Evolutionary conservation across 1,284 basidiomycete genomes (phyloP).

Genomic region (Cryptococcus wingfieldii): DNA sequence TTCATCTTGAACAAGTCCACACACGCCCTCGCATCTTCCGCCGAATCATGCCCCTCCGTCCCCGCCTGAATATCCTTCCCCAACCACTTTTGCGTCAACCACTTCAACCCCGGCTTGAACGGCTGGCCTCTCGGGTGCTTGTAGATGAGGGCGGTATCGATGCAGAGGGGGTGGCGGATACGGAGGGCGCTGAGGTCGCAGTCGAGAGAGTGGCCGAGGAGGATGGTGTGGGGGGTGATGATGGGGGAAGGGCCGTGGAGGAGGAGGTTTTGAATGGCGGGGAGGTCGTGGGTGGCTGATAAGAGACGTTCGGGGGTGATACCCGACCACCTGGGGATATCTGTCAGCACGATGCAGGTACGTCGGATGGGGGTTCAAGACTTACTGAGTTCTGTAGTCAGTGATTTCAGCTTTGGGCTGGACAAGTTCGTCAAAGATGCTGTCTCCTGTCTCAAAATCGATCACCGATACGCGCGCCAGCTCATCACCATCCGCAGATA

Average conservation of each 20-base stretch:
- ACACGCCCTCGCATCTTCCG: conserved; percentile 84
- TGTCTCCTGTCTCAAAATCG: conserved; percentile 64
- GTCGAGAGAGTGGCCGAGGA: conserved; percentile 90
- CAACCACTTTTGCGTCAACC: conserved; percentile 87
- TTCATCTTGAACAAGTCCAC: conserved; percentile 76
- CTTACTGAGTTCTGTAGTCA: conserved; percentile 81
- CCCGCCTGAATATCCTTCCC: conserved; percentile 71
- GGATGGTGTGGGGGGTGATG: conserved; percentile 65
- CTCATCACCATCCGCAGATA: conserved; percentile 78
- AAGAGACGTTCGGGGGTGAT: conserved; percentile 71
- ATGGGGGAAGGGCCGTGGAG: conserved; percentile 53
- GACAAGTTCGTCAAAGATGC: conserved; percentile 79
- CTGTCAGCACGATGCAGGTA: conserved; percentile 5
- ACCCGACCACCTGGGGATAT: conserved; percentile 68
- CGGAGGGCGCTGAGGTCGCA: conserved; percentile 81
- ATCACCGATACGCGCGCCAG: conserved; percentile 78
- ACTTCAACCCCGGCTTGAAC: conserved; percentile 84
- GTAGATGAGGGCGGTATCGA: conserved; percentile 82
- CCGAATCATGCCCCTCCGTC: conserved; percentile 80
- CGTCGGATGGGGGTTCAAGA: background rate
- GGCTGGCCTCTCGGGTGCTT: conserved; percentile 85
- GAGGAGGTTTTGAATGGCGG: conserved; percentile 68
- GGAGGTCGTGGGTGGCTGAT: conserved; percentile 66
- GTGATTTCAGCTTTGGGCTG: conserved; percentile 73
- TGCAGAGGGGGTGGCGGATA: conserved; percentile 73